Evolutionary conservation across 1,139 yeast species (phyloP), one percentile per base, ranked within the genome.

Genomic region (Martiniozyma asiatica): DNA sequence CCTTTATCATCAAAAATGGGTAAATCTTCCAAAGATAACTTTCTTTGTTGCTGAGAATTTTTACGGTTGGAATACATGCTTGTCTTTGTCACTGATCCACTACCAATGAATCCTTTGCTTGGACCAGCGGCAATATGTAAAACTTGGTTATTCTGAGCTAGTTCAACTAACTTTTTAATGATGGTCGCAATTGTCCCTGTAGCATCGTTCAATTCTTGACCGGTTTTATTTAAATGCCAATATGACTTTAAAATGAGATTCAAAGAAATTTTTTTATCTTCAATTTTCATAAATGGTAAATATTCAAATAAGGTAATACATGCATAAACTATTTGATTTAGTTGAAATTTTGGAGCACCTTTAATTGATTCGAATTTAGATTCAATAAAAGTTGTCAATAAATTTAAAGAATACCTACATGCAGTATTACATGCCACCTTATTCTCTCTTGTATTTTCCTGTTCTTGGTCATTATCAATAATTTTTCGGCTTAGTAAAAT

Each of bases 171-270:
- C 21, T 62, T 57, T 39, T 62, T 62, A 27, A 69, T 63, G 29
- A 69, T 63, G 30, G 59, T 58, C 1, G 73, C 73, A 25, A 69
- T 68, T 4, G 71, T 65, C 35, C 65, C 70, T 1, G 73, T 67
- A 5, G 70, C 70, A 43, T 68, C 74, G 37, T 67, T 66, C 38
- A 59, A 56, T 35, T 60, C 59, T 37, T 66, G 71, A 3, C 74
- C 74, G 35, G 65, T 61, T 19, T 66, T 61, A 36, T 64, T 66
- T 36, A 69, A 45, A 39, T 65, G 69, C 74, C 74, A 69, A 40
- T 68, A 69, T 6, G 65, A 61, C 34, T 58, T 55, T 0, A 72
- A 60, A 27, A 71, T 65, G 14, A 65, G 43, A 34, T 56, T 63
- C 23, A 68, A 39, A 2, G 64, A 45, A 32, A 47, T 52, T 16